Evolutionary conservation across 2,329 filamentous ascomycete species (phyloP).

Genomic region (Neofusicoccum parvum): DNA sequence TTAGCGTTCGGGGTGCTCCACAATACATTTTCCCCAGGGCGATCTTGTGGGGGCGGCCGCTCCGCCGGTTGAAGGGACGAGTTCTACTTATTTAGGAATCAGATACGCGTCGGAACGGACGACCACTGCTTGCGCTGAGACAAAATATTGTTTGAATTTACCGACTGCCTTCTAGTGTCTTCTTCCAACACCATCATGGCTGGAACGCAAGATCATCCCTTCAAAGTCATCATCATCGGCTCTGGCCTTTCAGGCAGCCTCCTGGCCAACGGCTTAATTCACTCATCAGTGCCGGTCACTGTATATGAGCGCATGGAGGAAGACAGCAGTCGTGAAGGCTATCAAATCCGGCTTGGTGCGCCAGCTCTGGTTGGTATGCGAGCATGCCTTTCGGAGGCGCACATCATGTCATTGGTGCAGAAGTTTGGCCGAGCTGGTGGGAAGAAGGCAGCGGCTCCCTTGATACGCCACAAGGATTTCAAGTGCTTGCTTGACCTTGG

Average conservation of each 20-base stretch:
- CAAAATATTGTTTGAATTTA: not conserved
- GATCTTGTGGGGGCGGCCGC: not conserved
- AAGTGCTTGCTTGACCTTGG: not conserved
- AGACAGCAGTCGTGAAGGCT: not conserved
- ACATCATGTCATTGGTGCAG: not conserved
- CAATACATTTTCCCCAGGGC: not conserved
- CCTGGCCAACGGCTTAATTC: not conserved
- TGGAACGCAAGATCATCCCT: not conserved
- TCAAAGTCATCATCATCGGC: not conserved
- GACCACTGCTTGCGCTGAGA: too few species aligned
- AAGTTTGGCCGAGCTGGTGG: not conserved
- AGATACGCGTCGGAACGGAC: too few species aligned
- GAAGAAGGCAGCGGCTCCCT: not conserved
- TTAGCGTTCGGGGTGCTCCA: too few species aligned
- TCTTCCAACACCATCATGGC: not conserved
- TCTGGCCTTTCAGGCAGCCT: not conserved
- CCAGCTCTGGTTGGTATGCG: not conserved
- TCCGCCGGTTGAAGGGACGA: not conserved
- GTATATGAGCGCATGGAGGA: not conserved
- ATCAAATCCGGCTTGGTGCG: not conserved
- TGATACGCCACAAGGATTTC: not conserved
- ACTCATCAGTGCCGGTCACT: not conserved
- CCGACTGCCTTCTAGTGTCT: not conserved
- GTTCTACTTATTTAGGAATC: too few species aligned
- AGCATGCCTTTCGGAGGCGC: not conserved